Percentiles rank a stretch among this genome's conserved stretches.
These are phyloP conservation scores for Leccinum subrobustum DNA, from an alignment of 1,284 basidiomycete genomes.

Conservation along the genomic window DNA sequence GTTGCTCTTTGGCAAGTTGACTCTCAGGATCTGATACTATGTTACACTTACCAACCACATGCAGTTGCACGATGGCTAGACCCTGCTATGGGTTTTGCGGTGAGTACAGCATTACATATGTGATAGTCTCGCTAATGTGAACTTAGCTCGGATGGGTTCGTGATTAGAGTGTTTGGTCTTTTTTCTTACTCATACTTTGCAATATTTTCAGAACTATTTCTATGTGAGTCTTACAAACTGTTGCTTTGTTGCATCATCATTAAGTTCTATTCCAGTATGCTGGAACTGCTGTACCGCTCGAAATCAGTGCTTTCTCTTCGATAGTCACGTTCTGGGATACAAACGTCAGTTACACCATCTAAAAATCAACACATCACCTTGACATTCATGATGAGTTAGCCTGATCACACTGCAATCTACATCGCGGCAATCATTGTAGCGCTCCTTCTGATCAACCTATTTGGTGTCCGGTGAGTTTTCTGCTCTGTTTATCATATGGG, in stretches of 20 bases:
- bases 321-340: constrained; percentile 78
- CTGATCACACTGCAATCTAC: constrained; percentile 56
- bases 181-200: constrained; percentile 6
- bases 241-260: neutral
- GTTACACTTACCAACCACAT: neutral
- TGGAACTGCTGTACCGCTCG: constrained; percentile 62
- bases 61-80: constrained; percentile 71
- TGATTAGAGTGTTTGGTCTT: constrained; percentile 1
- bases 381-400: constrained; percentile 31
- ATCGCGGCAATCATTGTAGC: constrained; percentile 60
- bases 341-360: constrained; percentile 40
- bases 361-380: neutral
- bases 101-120: constrained; percentile 22
- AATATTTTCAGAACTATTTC: constrained; percentile 20
- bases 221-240: constrained; percentile 17
- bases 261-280: constrained; percentile 26
- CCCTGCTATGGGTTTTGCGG: constrained; percentile 72
- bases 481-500: neutral
- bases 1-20: constrained; percentile 54
- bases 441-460: constrained; percentile 71
- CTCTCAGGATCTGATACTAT: neutral
- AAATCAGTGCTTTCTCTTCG: constrained; percentile 75
- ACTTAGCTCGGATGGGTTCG: constrained; percentile 49
- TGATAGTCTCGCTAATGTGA: neutral
- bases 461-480: constrained; percentile 56